phyloP scores from a whole-genome alignment of 2,329 filamentous ascomycete species.

The Talaromyces atroroseus region DNA sequence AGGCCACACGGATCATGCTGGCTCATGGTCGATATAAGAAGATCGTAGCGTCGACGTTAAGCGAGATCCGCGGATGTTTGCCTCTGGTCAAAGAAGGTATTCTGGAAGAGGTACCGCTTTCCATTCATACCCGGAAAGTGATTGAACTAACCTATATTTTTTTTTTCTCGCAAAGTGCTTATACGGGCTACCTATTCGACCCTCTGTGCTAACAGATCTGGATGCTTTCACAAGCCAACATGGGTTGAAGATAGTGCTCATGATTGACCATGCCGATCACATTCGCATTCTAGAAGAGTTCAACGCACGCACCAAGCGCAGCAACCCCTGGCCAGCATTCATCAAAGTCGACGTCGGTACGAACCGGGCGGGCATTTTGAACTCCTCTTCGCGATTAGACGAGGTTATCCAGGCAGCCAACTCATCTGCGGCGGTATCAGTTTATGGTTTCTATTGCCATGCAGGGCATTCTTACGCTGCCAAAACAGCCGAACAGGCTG shows the following conservation, averaged over 20 bases:
- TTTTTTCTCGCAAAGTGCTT: slow-evolving; percentile 25
- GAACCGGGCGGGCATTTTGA: slow-evolving; percentile 29
- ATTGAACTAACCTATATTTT: neutral
- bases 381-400: slow-evolving; percentile 22
- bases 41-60: slow-evolving; percentile 39
- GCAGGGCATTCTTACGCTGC: slow-evolving; percentile 35
- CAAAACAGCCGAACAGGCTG: slow-evolving; percentile 27
- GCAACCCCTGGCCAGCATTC: slow-evolving; percentile 29
- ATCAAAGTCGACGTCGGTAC: slow-evolving; percentile 37
- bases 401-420: slow-evolving; percentile 24
- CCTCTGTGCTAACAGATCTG: slow-evolving; percentile 14
- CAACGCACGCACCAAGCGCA: slow-evolving; percentile 2
- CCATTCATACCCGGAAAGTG: neutral
- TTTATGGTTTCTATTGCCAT: slow-evolving; percentile 38
- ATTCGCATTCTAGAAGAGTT: slow-evolving; percentile 25
- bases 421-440: slow-evolving; percentile 23
- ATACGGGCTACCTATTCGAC: slow-evolving; percentile 39
- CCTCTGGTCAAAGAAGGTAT: slow-evolving; percentile 37
- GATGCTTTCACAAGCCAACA: slow-evolving; percentile 10
- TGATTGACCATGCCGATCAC: slow-evolving; percentile 31
- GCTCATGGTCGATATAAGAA: slow-evolving; percentile 32
- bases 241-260: slow-evolving; percentile 11
- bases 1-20: slow-evolving; percentile 40
- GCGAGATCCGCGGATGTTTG: slow-evolving; percentile 37
- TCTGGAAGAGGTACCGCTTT: slow-evolving; percentile 34